Percentiles rank a stretch among this genome's conserved stretches.
Evolutionary conservation across 768 basidiomycete genomes (phyloP).

Genomic region (Serendipita sp.): DNA sequence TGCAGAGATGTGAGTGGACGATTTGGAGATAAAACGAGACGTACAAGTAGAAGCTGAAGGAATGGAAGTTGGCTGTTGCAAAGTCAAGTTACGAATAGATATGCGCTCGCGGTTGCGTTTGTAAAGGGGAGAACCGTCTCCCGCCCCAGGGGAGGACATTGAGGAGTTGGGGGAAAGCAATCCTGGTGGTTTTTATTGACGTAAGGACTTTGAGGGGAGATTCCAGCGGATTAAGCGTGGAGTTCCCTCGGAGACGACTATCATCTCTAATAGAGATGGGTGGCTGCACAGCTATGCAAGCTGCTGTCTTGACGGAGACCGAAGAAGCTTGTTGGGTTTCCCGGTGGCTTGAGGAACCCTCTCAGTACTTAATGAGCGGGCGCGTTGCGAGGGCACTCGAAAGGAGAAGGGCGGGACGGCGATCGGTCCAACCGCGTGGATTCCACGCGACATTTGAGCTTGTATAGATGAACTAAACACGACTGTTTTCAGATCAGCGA

Average conservation of each 20-base stretch:
- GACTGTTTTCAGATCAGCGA: too few relatives aligned
- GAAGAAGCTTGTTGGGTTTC: not conserved
- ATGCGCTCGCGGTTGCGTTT: slow-evolving; percentile 6
- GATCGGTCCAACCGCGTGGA: not conserved
- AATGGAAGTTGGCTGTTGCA: not conserved
- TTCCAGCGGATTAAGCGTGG: not conserved
- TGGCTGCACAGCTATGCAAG: not conserved
- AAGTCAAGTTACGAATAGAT: not conserved
- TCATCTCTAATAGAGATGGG: not conserved
- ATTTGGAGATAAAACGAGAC: not conserved
- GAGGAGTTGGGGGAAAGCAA: not conserved
- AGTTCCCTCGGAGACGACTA: not conserved
- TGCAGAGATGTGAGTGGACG: not conserved
- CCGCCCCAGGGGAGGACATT: slow-evolving; percentile 5
- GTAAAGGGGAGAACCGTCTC: not conserved
- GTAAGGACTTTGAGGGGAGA: slow-evolving; percentile 3
- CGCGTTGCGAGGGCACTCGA: not conserved
- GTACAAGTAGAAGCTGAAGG: not conserved
- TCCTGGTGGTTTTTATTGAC: not conserved
- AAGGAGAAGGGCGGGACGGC: not conserved
- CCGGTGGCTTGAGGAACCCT: not conserved
- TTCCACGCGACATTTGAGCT: not conserved
- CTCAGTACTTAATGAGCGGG: too few relatives aligned
- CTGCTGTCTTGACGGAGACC: not conserved
- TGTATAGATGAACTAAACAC: not conserved